These are phyloP conservation scores for Epichloe brachyelytri DNA, from an alignment of 2,329 filamentous ascomycete genomes.

Conservation along the genomic window DNA sequence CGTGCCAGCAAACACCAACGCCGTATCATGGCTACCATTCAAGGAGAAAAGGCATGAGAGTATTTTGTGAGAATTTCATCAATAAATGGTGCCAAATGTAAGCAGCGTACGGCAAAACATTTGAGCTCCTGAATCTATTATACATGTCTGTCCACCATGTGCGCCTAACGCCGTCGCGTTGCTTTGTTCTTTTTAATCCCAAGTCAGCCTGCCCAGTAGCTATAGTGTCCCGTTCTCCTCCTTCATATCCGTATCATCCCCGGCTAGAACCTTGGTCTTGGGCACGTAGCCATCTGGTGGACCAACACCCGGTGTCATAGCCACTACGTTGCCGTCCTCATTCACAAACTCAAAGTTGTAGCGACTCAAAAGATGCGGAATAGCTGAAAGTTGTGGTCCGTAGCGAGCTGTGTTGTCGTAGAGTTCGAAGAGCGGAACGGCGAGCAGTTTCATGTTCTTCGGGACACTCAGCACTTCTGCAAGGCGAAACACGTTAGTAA, in stretches of 20 bases:
- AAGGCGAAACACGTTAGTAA: constrained; percentile 2
- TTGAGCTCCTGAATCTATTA: constrained; percentile 5
- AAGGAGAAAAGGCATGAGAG: constrained; percentile 58
- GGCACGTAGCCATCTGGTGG: constrained; percentile 45
- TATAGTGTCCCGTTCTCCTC: constrained; percentile 29
- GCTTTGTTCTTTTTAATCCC: constrained; percentile 11
- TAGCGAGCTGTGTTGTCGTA: constrained; percentile 96
- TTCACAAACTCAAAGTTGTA: constrained; percentile 98
- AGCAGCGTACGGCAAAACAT: neutral
- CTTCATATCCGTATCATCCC: constrained; percentile 49
- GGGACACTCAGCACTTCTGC: constrained; percentile 88
- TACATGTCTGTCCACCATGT: constrained; percentile 7
- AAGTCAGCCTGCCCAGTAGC: constrained; percentile 10
- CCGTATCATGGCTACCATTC: constrained; percentile 82
- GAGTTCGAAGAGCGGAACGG: constrained; percentile 90
- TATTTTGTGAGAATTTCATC: neutral
- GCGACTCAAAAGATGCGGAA: constrained; percentile 83
- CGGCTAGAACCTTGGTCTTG: constrained; percentile 52
- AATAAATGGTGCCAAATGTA: neutral
- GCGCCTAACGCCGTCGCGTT: constrained; percentile 25
- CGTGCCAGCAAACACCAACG: constrained; percentile 61
- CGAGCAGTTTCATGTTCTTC: constrained; percentile 99
- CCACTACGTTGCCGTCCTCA: constrained; percentile 78
- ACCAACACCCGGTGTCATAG: constrained; percentile 63
- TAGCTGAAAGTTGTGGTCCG: constrained; percentile 89